These are phyloP conservation scores for Paraphoma sp. DNA, from an alignment of 2,329 filamentous ascomycete genomes.

Conservation along the genomic window DNA sequence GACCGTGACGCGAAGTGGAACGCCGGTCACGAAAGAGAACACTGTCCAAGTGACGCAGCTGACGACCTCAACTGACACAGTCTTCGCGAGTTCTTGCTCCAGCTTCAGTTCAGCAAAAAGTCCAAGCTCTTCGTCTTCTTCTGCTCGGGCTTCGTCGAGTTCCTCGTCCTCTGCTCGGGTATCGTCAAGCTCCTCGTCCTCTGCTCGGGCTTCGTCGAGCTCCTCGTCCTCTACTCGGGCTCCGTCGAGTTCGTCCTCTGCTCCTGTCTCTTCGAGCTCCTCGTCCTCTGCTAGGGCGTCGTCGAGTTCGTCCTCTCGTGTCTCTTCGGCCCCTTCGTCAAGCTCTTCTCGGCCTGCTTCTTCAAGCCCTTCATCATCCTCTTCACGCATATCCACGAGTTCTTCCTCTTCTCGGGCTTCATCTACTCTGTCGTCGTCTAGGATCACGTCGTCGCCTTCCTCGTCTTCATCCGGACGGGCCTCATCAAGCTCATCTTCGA, in stretches of 20 bases:
- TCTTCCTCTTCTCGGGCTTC: background rate
- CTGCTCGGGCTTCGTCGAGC: background rate
- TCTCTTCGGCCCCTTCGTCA: background rate
- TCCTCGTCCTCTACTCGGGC: background rate
- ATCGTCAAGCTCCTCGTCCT: background rate
- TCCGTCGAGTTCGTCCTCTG: background rate
- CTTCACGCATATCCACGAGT: background rate
- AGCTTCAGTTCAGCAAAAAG: background rate
- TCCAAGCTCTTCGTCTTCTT: background rate
- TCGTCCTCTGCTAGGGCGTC: background rate
- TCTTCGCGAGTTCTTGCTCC: slow-evolving; percentile 5
- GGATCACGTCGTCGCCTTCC: too few relatives aligned
- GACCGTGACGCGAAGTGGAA: background rate
- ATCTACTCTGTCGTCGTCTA: background rate
- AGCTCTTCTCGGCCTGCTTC: background rate
- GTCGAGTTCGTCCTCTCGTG: background rate
- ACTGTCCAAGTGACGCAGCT: background rate
- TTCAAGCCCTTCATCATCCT: background rate
- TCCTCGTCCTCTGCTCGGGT: background rate
- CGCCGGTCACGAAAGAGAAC: background rate
- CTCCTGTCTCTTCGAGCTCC: background rate
- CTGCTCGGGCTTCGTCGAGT: background rate
- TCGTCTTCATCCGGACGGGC: too few relatives aligned
- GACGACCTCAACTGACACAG: slow-evolving; percentile 1
- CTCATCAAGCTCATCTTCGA: too few relatives aligned